Percentiles rank a stretch among this genome's conserved stretches.
phyloP scores from a whole-genome alignment of 225 moss, liverwort and hornwort species.

The Pleurozium schreberi region DNA sequence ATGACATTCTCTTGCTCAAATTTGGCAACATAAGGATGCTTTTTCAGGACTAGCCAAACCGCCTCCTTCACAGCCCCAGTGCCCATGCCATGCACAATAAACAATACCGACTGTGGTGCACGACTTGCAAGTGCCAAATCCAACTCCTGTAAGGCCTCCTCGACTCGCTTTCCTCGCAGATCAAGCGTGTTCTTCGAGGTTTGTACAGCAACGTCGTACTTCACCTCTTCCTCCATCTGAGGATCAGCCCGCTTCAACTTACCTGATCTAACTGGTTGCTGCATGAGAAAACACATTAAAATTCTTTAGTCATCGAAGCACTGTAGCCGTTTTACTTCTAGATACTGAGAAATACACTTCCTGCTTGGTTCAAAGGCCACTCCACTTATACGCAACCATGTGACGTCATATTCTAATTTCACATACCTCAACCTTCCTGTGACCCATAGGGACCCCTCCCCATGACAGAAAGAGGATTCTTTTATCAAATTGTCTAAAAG shows the following conservation, averaged over 20 bases:
- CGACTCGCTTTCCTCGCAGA: conserved; percentile 74
- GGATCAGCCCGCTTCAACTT: conserved; percentile 16
- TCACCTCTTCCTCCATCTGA: conserved; percentile 21
- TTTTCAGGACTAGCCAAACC: conserved; percentile 50
- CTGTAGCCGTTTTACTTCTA: background rate
- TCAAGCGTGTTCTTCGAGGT: conserved; percentile 87
- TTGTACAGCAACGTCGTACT: conserved; percentile 72
- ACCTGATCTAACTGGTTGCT: conserved; percentile 29
- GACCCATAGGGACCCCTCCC: background rate
- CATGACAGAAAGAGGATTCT: background rate
- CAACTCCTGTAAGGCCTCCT: conserved; percentile 73
- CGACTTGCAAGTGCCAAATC: conserved; percentile 54
- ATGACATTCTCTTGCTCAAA: conserved; percentile 79
- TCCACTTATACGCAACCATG: background rate
- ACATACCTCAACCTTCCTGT: background rate
- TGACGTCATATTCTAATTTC: background rate
- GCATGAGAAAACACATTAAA: background rate
- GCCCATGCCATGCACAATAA: conserved; percentile 88
- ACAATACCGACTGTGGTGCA: conserved; percentile 58
- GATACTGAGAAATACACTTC: background rate
- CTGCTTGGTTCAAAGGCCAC: background rate
- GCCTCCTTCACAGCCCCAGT: conserved; percentile 96
- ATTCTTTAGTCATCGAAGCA: background rate
- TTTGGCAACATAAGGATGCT: conserved; percentile 78
- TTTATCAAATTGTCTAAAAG: background rate